Conservation (phyloP, 441 rosid species). For the Brassica balearica region DNA sequence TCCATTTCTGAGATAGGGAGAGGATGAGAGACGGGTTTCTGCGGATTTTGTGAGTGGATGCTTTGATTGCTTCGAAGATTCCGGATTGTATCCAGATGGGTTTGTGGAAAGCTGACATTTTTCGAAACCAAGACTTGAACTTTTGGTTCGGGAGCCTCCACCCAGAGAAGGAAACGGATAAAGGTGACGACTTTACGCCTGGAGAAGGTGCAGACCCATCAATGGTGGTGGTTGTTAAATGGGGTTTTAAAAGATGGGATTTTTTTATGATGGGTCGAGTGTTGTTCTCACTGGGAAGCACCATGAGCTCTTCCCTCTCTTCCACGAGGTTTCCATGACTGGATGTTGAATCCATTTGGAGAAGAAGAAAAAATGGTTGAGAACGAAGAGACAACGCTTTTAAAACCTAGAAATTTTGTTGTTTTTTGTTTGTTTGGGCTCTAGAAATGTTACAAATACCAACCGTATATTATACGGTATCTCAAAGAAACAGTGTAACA, state of each 20-base stretch:
- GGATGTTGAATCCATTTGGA: constrained; percentile 29
- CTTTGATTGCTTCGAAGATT: constrained; percentile 47
- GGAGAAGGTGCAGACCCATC: constrained; percentile 13
- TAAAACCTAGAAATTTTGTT: constrained; percentile 18
- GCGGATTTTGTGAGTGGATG: constrained; percentile 39
- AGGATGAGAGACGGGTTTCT: constrained; percentile 35
- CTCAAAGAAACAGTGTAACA: too few species aligned
- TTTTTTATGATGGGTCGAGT: constrained; percentile 3
- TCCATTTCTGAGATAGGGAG: constrained; percentile 47
- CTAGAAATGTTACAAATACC: background rate
- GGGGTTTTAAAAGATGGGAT: constrained; percentile 49
- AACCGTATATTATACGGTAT: too few species aligned
- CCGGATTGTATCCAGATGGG: constrained; percentile 47
- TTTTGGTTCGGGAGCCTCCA: constrained; percentile 37
- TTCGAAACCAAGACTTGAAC: constrained; percentile 43
- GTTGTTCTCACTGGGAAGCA: constrained; percentile 4
- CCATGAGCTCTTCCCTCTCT: constrained; percentile 37
- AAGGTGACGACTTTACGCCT: constrained; percentile 1
- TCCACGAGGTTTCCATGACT: constrained; percentile 11
- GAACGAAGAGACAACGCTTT: background rate
- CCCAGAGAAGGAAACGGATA: constrained; percentile 32
- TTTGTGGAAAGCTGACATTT: constrained; percentile 37
- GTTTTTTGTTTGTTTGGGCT: background rate
- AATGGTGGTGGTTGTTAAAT: constrained; percentile 29
- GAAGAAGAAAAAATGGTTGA: constrained; percentile 5